These are phyloP conservation scores for Tulasnella sp. DNA, from an alignment of 768 basidiomycete genomes.

Conservation along the genomic window DNA sequence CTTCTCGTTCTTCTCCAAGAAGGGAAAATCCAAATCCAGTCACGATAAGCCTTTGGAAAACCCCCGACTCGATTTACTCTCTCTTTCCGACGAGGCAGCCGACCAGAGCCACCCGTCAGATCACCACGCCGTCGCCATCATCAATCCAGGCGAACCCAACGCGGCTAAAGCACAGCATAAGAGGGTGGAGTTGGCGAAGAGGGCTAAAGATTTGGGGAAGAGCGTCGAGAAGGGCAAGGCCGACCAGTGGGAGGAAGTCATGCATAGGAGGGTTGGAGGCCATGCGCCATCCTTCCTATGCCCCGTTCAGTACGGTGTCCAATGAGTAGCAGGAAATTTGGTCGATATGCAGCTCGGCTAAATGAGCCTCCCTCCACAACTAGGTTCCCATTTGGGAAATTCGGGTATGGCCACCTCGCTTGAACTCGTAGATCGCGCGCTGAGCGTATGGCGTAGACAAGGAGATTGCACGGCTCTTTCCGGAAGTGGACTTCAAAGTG, in stretches of 20 bases:
- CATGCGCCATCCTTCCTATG: constrained; percentile 17
- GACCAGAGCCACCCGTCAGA: no score
- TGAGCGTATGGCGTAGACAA: background rate
- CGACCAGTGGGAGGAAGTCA: constrained; percentile 25
- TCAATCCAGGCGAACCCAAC: no score
- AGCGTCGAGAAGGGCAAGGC: constrained; percentile 19
- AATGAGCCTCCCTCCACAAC: background rate
- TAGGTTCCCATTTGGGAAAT: constrained; percentile 14
- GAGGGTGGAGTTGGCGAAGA: no score
- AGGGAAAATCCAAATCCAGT: no score
- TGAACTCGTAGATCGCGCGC: background rate
- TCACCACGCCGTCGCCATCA: no score
- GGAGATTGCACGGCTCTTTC: constrained; percentile 9
- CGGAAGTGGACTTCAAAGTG: background rate
- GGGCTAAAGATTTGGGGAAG: no score
- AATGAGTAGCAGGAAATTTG: background rate
- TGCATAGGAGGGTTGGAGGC: constrained; percentile 17
- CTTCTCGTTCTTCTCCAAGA: constrained; percentile 6
- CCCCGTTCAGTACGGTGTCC: constrained; percentile 10
- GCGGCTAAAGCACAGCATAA: no score
- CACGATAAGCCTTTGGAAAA: no score
- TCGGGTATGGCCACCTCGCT: background rate
- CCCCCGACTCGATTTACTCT: no score
- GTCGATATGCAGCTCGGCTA: background rate
- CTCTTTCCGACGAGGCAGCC: no score